Evolutionary conservation across 305 asterid genomes (phyloP), one percentile per base, ranked within the genome.

Genomic region (Fraxinus sp.): DNA sequence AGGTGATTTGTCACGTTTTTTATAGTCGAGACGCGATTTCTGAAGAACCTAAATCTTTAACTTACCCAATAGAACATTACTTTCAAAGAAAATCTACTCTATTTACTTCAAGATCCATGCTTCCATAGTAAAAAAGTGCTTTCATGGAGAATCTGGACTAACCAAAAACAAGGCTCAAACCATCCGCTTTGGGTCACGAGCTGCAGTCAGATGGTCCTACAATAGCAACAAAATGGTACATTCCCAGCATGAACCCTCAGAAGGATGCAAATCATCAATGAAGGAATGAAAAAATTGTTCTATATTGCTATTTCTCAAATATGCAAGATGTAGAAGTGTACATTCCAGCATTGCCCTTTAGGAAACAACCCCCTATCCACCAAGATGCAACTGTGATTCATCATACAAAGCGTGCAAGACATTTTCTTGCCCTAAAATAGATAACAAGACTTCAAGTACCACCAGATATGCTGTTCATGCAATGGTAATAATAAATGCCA

Each of bases 151-250:
- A 41, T 32, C 52, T 24, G 14, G 43, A 79, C 35, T 32, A 79
- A 33, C 2, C 46, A 77, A 73, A 81, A 72, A 74, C 35, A 32
- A 18, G 72, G 18, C 81, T 92, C 92, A 96, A 86, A 83, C 79
- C 84, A 92, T 90, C 75, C 91, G 93, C 86, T 90, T 96, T 1
- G 92, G 88, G 83, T 92, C 98, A 82, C 98, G 99, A 85, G 97
- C 95, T 64, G 97, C 92, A 22, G 97, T 93, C 86, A 96, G 85
- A 90, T 96, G 99, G 89, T 93, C 98, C 99, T 96, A 94, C 88
- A 90, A 85, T 70, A 62, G 76, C 75, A 83, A 78, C 75, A 83
- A 37, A 66, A 46, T 28, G 52, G 74, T 84, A 22, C 28, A 59
- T 49, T 59, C 78, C 20, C 75, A 81, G 5, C 49, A 78, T 76